Percentiles rank a stretch among this genome's conserved stretches.
phyloP scores from a whole-genome alignment of 495 filamentous ascomycete genomes.

The Symbiotaphrina buchneri region DNA sequence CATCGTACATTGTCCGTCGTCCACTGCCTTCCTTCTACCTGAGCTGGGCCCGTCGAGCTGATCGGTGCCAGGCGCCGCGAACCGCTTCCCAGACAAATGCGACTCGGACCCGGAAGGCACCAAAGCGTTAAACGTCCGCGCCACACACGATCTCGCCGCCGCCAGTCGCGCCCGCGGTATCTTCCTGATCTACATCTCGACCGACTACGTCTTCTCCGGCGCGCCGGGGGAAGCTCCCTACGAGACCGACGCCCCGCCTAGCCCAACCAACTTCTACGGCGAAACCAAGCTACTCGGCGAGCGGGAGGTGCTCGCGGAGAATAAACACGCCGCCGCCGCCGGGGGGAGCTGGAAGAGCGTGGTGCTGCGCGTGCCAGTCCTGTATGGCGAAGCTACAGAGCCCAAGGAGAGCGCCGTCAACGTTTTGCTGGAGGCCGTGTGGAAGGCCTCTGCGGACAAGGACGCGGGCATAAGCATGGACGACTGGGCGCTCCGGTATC shows the following conservation, averaged over 20 bases:
- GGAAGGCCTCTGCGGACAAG: conserved; percentile 24
- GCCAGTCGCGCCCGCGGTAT: conserved; percentile 36
- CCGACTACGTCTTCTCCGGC: conserved; percentile 86
- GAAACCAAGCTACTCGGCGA: conserved; percentile 78
- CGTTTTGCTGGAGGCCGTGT: conserved; percentile 48
- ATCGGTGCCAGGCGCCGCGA: conserved; percentile 49
- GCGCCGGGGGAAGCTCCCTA: conserved; percentile 71
- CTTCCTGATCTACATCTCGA: conserved; percentile 78
- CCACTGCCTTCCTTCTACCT: background rate
- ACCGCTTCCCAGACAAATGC: conserved; percentile 71
- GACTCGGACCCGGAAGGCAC: conserved; percentile 58
- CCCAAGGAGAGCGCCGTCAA: conserved; percentile 69
- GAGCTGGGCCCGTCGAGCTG: background rate
- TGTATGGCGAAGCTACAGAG: conserved; percentile 48
- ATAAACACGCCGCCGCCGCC: conserved; percentile 19
- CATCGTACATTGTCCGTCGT: conserved; percentile 56
- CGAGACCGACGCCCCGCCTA: conserved; percentile 32
- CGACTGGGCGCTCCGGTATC: conserved; percentile 69
- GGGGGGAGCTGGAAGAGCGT: conserved; percentile 39
- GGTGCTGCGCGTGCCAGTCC: conserved; percentile 65
- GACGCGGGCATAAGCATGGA: conserved; percentile 54
- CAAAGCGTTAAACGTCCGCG: conserved; percentile 50
- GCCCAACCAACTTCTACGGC: conserved; percentile 71
- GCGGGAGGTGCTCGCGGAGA: conserved; percentile 40
- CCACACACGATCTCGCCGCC: conserved; percentile 40